Evolutionary conservation across 129 eudicot species (phyloP).

Genomic region (Ambrosia artemisiifolia): DNA sequence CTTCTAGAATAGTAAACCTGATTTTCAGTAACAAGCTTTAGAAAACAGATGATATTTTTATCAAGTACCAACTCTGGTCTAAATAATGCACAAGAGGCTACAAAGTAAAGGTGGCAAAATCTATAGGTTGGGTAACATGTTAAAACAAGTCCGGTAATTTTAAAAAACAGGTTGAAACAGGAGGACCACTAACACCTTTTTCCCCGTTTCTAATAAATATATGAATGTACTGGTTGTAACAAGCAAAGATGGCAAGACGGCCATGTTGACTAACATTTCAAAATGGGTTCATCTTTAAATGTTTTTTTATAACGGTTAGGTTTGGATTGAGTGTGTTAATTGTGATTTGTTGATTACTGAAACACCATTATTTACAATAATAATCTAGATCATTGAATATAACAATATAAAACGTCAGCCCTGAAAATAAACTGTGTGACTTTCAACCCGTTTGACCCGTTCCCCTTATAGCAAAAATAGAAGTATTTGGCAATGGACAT

Average conservation of each 20-base stretch:
- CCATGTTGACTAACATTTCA: neutral
- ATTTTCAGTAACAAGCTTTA: constrained; percentile 16
- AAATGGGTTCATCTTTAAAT: neutral
- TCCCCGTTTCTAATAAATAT: too few species aligned
- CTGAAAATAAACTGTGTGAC: neutral
- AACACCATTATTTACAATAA: neutral
- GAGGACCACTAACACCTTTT: neutral
- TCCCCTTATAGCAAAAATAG: neutral
- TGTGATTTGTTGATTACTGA: neutral
- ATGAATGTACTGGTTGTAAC: neutral
- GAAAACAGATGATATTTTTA: neutral
- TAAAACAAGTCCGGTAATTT: neutral
- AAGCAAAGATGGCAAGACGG: constrained; percentile 1
- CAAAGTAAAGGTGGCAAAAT: constrained; percentile 1
- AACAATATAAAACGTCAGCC: neutral
- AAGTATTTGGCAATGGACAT: neutral
- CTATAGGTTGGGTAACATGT: neutral
- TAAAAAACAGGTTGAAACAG: neutral
- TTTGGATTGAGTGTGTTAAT: neutral
- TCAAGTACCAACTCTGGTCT: neutral
- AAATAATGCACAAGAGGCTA: constrained; percentile 6
- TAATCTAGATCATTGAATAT: neutral
- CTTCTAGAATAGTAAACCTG: constrained; percentile 79
- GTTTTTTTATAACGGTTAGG: neutral
- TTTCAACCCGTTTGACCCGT: neutral